Evolutionary conservation across 345 rosid genomes (phyloP), one percentile per base, ranked within the genome.

Genomic region (Linum usitatissimum): DNA sequence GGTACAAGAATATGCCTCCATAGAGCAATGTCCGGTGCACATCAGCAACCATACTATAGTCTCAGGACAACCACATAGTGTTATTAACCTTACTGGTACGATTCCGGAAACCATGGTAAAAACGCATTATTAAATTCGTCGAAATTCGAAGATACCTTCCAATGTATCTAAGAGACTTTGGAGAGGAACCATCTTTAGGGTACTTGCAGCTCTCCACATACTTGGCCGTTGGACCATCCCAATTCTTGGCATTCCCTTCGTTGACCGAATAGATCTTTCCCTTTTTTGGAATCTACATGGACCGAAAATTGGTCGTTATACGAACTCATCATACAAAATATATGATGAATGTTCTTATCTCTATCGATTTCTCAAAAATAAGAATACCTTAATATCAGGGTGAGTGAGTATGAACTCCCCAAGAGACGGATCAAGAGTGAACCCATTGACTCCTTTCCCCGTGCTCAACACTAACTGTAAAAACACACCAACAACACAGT

Each of bases 381-480:
- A 23, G 28, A 23, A 23, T 79, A 93, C 99, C 97, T 84, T 87
- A 20, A 93, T 84, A 65, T 86, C 81, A n/a, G 99, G 91, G 75
- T 86, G 95, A 63, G 99, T 93, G 36, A 93, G 84, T 64, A 93
- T 86, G 84, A 93, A 93, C 78, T 93, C 99, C 62, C 99, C 97
- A 56, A 90, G 87, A 68, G 96, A 93, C n/a, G 99, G 99, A 73
- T 93, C 97, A 14, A 93, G 81, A 61, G 99, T 90, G 78, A 93
- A 93, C 3, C 96, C 96, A n/a, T 93, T 78, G 57, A 90, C 97
- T 66, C 99, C 99, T 13, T 48, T 57, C 59, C 99, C 97, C 48
- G 92, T 83, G 83, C 92, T 93, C 63, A 93, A 63, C 64, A 93
- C 99, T 77, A 93, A 80, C 99, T 93, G 88, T 69, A 71, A 74